Base-by-base conservation (phyloP, 2,329 filamentous ascomycete genomes). In the Magnaporthiopsis rhizophila region DNA sequence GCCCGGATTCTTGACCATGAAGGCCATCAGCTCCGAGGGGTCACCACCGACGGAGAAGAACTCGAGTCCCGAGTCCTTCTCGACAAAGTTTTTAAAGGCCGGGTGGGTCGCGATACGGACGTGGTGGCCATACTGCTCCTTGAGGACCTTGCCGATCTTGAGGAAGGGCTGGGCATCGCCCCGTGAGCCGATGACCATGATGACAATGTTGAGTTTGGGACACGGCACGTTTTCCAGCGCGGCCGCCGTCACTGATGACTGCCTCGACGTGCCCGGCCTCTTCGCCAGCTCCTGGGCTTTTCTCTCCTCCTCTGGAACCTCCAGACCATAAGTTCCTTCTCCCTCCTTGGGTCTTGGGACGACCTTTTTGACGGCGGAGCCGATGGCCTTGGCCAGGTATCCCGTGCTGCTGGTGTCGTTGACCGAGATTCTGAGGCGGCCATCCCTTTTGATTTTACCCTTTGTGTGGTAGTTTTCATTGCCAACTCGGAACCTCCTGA, bases 1-100 rank as follows among this genome's bases (percentile, higher is more conserved):
- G 4, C 90, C 89, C 0, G 86, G 89, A 70, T 94, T 92, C 76
- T 92, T 92, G 45, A 93, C 89, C 91, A 95, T 94, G 73, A 92
- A 94, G 0, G 89, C 88, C 91, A 94, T 94, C 1, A 95, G 79
- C 74, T 93, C 89, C 0, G 88, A 86, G 2, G 91, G 91, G 69
- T 94, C 87, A 1, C 91, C 91, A 1, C 90, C 90, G 2, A 93
- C 85, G 1, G 85, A 88, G 75, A 93, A 94, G 76, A 94, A 94
- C 69, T 94, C 90, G 0, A 94, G 80, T 0, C 86, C 88, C 0
- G 81, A 86, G 67, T 92, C 88, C 61, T 88, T 82, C 69, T 91
- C 83, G 1, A 94, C 85, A 69, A 93, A 92, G 0, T 91, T 84
- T 61, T 86, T 86, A 73, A 94, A 94, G 0, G 86, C 86, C 1